Percentiles rank a stretch among this genome's conserved stretches.
phyloP scores from a whole-genome alignment of 495 filamentous ascomycete species.

The Neurospora tetraspora region DNA sequence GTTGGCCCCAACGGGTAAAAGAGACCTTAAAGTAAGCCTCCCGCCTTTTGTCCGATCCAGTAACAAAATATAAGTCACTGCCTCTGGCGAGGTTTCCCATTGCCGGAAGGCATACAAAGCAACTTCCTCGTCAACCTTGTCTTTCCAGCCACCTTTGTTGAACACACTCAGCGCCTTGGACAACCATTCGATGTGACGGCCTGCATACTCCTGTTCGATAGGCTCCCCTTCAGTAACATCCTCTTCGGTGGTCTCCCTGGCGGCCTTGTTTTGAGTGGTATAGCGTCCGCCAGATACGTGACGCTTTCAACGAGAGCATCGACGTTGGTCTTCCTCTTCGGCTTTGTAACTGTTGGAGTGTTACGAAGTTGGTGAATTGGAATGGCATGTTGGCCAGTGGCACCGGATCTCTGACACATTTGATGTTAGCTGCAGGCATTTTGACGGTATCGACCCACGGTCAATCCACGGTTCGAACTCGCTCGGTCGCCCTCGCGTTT shows the following conservation, averaged over 20 bases:
- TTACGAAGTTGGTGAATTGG: not conserved
- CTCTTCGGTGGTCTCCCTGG: too few species aligned
- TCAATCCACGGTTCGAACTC: not conserved
- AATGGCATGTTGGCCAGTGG: not conserved
- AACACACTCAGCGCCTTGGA: not conserved
- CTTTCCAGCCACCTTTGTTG: not conserved
- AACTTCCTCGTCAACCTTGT: not conserved
- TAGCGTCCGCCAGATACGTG: not conserved
- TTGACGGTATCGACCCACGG: not conserved
- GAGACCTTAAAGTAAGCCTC: not conserved
- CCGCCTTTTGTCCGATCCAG: not conserved
- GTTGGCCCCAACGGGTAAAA: too few species aligned
- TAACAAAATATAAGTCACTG: not conserved
- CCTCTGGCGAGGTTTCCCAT: not conserved
- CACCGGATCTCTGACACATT: not conserved
- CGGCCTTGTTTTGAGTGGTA: not conserved
- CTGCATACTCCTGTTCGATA: not conserved
- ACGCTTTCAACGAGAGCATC: not conserved
- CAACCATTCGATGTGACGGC: not conserved
- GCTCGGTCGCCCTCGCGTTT: not conserved
- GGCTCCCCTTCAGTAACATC: not conserved
- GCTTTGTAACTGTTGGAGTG: not conserved
- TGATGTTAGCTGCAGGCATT: not conserved
- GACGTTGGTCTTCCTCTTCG: not conserved
- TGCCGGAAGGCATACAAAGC: not conserved